Conservation (phyloP, 306 rosid species). For the Sindora glabra region DNA sequence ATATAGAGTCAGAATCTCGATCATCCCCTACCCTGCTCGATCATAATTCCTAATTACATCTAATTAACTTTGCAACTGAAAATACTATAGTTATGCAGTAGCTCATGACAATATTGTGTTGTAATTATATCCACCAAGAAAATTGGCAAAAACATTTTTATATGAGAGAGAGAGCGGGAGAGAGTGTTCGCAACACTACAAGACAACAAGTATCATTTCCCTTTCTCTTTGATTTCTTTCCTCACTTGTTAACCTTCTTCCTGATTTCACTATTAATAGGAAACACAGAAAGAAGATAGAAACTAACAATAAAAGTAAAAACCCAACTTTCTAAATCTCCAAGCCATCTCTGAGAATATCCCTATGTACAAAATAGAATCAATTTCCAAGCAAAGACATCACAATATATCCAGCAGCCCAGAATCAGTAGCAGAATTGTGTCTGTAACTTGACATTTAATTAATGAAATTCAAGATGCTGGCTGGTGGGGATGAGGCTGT, state of each 20-base stretch:
- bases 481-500: conserved; percentile 24
- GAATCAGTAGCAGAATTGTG: neutral
- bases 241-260: conserved; percentile 8
- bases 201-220: conserved; percentile 14
- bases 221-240: neutral
- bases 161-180: neutral
- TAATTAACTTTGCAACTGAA: conserved; percentile 17
- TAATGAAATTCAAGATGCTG: conserved; percentile 28
- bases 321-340: conserved; percentile 16
- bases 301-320: neutral
- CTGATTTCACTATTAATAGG: neutral
- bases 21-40: too few relatives aligned
- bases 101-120: too few relatives aligned
- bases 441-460: neutral
- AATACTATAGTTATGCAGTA: too few relatives aligned
- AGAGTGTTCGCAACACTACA: neutral
- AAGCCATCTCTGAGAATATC: neutral
- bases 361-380: conserved; percentile 40
- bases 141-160: neutral
- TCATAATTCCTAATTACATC: neutral
- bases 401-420: neutral
- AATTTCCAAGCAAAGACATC: conserved; percentile 3
- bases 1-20: too few relatives aligned
- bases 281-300: conserved; percentile 10
- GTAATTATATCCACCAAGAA: neutral